Conservation (phyloP, 148 eudicot species). For the Spergularia bocconei region DNA sequence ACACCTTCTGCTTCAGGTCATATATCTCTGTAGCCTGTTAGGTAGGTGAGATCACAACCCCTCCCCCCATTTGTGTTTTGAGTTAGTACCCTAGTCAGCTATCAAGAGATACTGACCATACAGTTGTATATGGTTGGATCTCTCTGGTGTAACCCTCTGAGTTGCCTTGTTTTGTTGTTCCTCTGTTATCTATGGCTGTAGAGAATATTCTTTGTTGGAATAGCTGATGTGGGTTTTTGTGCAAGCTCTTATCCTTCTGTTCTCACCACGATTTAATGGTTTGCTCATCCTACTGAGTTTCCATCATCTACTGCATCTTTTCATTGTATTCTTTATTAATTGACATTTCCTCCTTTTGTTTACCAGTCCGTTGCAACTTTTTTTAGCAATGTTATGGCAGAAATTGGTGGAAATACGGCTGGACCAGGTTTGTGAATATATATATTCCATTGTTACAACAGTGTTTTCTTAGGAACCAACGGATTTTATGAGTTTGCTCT, state of each 20-base stretch:
- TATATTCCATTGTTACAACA: neutral
- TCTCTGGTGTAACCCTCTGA: neutral
- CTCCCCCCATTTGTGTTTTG: neutral
- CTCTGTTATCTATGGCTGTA: neutral
- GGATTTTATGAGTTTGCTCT: neutral
- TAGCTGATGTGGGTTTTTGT: slow-evolving; percentile 2
- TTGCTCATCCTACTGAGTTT: neutral
- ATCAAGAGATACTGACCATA: neutral
- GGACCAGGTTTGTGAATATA: slow-evolving; percentile 74
- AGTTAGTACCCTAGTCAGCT: neutral
- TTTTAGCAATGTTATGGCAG: slow-evolving; percentile 95
- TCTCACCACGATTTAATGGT: neutral
- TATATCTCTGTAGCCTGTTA: neutral
- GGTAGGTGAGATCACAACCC: neutral
- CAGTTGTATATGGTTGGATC: neutral
- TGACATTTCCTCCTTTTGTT: neutral
- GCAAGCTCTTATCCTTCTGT: neutral
- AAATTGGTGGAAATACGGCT: slow-evolving; percentile 92
- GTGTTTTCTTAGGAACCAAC: neutral
- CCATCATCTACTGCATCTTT: neutral
- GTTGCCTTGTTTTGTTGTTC: neutral
- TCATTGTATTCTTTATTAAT: neutral
- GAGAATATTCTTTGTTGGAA: neutral
- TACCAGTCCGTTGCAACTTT: slow-evolving; percentile 89
- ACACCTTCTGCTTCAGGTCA: neutral